Conservation (phyloP, 2,329 filamentous ascomycete genomes). For the Pestalotiopsis sp. region DNA sequence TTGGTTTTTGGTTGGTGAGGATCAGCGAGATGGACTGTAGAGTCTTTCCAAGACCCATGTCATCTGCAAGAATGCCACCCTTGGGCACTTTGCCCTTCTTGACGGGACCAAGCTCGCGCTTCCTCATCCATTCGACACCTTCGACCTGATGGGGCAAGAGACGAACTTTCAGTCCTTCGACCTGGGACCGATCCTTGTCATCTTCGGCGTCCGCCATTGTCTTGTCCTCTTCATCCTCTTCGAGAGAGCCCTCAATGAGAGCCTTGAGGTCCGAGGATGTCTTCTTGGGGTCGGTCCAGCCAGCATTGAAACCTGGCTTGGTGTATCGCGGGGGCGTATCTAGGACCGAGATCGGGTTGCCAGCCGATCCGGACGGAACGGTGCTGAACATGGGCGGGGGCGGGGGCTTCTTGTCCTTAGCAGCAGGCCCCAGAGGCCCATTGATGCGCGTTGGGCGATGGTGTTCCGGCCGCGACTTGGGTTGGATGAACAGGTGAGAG, state of each 20-base stretch:
- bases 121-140: slow-evolving; percentile 92
- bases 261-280: slow-evolving; percentile 79
- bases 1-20: slow-evolving; percentile 76
- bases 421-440: slow-evolving; percentile 50
- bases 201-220: slow-evolving; percentile 45
- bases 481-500: slow-evolving; percentile 54
- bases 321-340: slow-evolving; percentile 33
- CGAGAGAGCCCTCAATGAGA: slow-evolving; percentile 78
- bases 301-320: slow-evolving; percentile 44
- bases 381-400: slow-evolving; percentile 50
- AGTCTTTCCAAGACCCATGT: slow-evolving; percentile 97
- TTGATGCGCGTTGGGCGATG: slow-evolving; percentile 53
- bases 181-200: slow-evolving; percentile 54
- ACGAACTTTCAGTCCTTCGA: slow-evolving; percentile 85
- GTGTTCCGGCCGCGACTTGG: slow-evolving; percentile 58
- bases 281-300: slow-evolving; percentile 72
- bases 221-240: slow-evolving; percentile 62
- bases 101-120: slow-evolving; percentile 83
- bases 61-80: slow-evolving; percentile 92
- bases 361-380: slow-evolving; percentile 26
- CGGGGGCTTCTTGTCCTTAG: slow-evolving; percentile 49
- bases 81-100: slow-evolving; percentile 84
- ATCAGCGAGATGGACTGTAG: slow-evolving; percentile 91
- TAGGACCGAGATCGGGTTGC: slow-evolving; percentile 31
- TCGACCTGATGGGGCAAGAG: slow-evolving; percentile 93